Percentiles rank a stretch among this genome's conserved stretches.
These are phyloP conservation scores for Ilyonectria sp. DNA, from an alignment of 2,329 filamentous ascomycete species.

Conservation along the genomic window DNA sequence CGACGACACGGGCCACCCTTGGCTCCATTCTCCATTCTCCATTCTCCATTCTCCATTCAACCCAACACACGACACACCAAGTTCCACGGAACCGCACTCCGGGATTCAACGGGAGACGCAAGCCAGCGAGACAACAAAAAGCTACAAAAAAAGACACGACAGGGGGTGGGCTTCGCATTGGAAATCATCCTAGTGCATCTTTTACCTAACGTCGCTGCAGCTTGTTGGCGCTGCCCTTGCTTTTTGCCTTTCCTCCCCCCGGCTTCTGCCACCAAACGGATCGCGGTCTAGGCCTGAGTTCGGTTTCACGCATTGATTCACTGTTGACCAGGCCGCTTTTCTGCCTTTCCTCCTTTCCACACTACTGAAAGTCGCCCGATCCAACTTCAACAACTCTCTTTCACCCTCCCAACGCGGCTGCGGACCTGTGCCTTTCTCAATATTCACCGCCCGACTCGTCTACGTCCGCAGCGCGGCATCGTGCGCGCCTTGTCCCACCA, in stretches of 20 bases:
- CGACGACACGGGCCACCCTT: neutral
- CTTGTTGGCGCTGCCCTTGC: neutral
- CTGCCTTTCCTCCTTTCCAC: neutral
- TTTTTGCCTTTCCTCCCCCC: neutral
- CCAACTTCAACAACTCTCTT: neutral
- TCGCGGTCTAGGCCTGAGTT: neutral
- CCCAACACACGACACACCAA: neutral
- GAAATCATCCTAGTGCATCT: neutral
- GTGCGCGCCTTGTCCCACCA: neutral
- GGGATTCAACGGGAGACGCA: no score
- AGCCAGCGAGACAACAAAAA: no score
- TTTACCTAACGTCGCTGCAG: neutral
- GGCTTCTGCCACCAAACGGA: neutral
- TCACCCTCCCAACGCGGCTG: neutral
- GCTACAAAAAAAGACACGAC: neutral
- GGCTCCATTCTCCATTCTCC: no score
- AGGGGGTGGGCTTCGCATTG: neutral
- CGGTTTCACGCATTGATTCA: slow-evolving; percentile 2
- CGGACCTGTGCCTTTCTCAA: neutral
- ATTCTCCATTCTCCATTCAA: neutral
- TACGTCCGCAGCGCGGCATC: neutral
- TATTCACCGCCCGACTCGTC: neutral
- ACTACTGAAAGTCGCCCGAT: neutral
- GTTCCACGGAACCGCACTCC: neutral
- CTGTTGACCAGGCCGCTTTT: neutral